phyloP scores from a whole-genome alignment of 805 yeast species.

The Candida endomychidarum region DNA sequence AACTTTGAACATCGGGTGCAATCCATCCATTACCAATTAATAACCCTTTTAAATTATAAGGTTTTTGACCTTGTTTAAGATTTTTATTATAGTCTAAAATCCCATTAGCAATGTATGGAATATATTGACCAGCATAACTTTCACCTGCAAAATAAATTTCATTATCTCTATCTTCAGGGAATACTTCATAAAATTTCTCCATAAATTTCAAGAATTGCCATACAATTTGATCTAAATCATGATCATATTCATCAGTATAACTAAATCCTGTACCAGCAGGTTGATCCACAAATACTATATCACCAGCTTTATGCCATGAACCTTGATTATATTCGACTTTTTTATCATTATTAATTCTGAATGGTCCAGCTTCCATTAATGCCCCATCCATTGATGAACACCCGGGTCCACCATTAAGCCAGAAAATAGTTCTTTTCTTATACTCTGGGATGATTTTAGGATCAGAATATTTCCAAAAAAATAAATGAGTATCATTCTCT shows the following conservation, averaged over 20 bases:
- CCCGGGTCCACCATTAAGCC: slow-evolving; percentile 99
- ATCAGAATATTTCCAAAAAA: slow-evolving; percentile 73
- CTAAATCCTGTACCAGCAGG: slow-evolving; percentile 95
- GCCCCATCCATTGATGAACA: slow-evolving; percentile 99
- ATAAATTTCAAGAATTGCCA: slow-evolving; percentile 65
- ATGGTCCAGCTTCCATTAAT: slow-evolving; percentile 87
- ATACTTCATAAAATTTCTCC: slow-evolving; percentile 60
- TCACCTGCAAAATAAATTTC: slow-evolving; percentile 88
- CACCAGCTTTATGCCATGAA: slow-evolving; percentile 80
- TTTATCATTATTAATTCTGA: slow-evolving; percentile 51
- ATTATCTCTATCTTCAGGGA: slow-evolving; percentile 67
- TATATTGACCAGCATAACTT: slow-evolving; percentile 95
- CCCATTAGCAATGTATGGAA: slow-evolving; percentile 79
- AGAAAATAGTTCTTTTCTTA: slow-evolving; percentile 56
- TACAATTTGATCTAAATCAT: slow-evolving; percentile 57
- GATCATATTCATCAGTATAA: slow-evolving; percentile 53
- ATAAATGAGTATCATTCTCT: slow-evolving; percentile 57
- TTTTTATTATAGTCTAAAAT: slow-evolving; percentile 48
- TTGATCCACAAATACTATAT: slow-evolving; percentile 86
- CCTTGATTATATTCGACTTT: slow-evolving; percentile 61
- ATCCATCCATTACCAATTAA: slow-evolving; percentile 94
- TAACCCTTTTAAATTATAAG: slow-evolving; percentile 57
- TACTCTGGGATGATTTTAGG: slow-evolving; percentile 27
- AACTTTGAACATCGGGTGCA: slow-evolving; percentile 81
- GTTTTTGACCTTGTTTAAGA: slow-evolving; percentile 15